Base-by-base conservation (phyloP, 1,284 basidiomycete genomes). In the Ustilago sp. region DNA sequence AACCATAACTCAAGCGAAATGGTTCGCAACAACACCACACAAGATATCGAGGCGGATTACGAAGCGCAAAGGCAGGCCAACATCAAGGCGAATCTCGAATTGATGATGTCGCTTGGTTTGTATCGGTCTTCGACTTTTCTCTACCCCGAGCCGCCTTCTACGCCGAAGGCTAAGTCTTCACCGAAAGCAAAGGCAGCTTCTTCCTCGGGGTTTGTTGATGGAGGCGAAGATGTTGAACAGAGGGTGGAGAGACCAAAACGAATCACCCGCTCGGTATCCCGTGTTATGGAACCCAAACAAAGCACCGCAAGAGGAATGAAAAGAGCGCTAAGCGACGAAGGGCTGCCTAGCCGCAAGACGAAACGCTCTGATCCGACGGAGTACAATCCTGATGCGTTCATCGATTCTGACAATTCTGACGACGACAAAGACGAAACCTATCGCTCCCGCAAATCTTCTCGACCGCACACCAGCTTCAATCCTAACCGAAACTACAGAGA, bases 41-140 rank as follows among this genome's bases (percentile, higher is more conserved):
- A 28, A 7, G 28, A 32, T 15, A 11, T 9, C 8, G 58, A 38
- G 7, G 51, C 59, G 8, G 73, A 71, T 34, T 75, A 75, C 39
- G 73, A 75, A 50, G 68, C 64, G 31, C 59, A 67, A 35, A 52
- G 68, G 0, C 58, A 58, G 23, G 68, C 61, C 35, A 71, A 71
- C 41, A 71, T 76, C 45, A 45, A 56, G 39, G 74, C 63, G 4
- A 71, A 71, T n/a, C 13, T 71, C 12, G 74, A 71, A 62, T 62
- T 76, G 8, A 71, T 76, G 65, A 68, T 59, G 53, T 62, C 61
- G 15, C 57, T 76, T 15, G 74, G 74, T 1, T n/a, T 76, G 19
- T 69, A 65, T 28, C 60, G 63, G 23, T 19, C 64, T 3, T 63
- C 62, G 12, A 11, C 35, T 13, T 19, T 35, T 45, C 45, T 74